Conservation (phyloP, 352 stramenopile species). For the Phytopythium helicoides region DNA sequence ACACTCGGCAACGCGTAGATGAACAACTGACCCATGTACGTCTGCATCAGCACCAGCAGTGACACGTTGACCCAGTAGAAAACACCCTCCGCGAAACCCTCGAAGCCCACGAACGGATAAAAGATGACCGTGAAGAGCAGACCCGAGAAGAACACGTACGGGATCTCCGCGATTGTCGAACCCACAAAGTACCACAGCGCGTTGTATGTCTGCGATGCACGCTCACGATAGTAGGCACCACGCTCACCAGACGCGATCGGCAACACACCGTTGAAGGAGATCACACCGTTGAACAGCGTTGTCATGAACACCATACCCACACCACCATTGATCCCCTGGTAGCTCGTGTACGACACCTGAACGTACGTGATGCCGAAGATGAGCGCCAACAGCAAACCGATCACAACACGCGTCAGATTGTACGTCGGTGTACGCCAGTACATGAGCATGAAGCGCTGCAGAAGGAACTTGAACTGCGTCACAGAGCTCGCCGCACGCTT, state of each 20-base stretch:
- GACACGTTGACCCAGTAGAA: conserved; percentile 40
- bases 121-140: conserved; percentile 48
- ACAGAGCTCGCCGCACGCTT: conserved; percentile 19
- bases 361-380: conserved; percentile 62
- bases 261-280: conserved; percentile 57
- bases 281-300: conserved; percentile 67
- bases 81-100: conserved; percentile 22
- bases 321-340: conserved; percentile 22
- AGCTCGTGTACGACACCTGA: conserved; percentile 17
- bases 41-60: conserved; percentile 28
- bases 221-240: too few relatives aligned
- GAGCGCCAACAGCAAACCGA: conserved; percentile 51
- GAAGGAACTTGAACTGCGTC: conserved; percentile 15
- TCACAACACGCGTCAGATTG: conserved; percentile 52
- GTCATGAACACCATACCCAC: conserved; percentile 76
- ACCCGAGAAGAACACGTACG: conserved; percentile 34
- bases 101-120: conserved; percentile 41
- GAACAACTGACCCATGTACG: conserved; percentile 30
- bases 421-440: conserved; percentile 51
- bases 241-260: too few relatives aligned
- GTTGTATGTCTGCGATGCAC: too few relatives aligned
- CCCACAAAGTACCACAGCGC: too few relatives aligned
- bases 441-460: conserved; percentile 19
- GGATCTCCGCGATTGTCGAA: conserved; percentile 74
- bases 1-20: conserved; percentile 25